These are phyloP conservation scores for Fagus sylvatica DNA, from an alignment of 306 rosid species.

Conservation along the genomic window DNA sequence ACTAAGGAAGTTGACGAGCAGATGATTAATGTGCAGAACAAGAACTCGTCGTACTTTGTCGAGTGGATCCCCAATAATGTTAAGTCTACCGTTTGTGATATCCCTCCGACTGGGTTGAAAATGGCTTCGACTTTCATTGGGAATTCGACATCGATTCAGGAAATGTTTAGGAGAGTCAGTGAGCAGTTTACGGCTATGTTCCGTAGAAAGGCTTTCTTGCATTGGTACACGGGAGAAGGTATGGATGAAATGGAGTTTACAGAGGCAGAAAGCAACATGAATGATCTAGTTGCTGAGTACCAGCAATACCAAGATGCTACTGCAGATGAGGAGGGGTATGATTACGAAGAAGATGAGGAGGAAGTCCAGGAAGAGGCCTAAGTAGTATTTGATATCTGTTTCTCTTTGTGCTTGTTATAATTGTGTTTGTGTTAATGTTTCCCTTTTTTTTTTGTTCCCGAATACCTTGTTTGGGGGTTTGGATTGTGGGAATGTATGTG, in stretches of 20 bases:
- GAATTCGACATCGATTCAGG: constrained; percentile 69
- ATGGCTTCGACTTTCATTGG: constrained; percentile 72
- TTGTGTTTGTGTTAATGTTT: constrained; percentile 22
- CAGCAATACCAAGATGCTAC: constrained; percentile 78
- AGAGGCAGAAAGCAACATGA: constrained; percentile 67
- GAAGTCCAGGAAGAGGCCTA: constrained; percentile 52
- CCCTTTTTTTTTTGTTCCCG: constrained; percentile 25
- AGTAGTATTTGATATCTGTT: background rate
- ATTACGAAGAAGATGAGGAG: constrained; percentile 58
- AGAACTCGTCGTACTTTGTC: constrained; percentile 68
- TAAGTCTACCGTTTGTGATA: constrained; percentile 67
- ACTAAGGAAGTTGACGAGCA: constrained; percentile 73
- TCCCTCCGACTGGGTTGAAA: constrained; percentile 65
- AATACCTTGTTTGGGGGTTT: constrained; percentile 53
- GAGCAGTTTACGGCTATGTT: constrained; percentile 80
- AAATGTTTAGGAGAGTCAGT: constrained; percentile 72
- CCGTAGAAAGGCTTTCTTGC: constrained; percentile 78
- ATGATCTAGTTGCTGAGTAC: constrained; percentile 60
- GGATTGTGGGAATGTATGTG: constrained; percentile 31
- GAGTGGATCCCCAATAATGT: constrained; percentile 80
- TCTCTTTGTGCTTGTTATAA: constrained; percentile 8
- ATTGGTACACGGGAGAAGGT: constrained; percentile 67
- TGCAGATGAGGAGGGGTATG: constrained; percentile 59
- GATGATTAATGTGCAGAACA: constrained; percentile 72
- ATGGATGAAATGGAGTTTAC: constrained; percentile 74